Conservation (phyloP, 495 filamentous ascomycete genomes). For the Entonaema liquescens region DNA sequence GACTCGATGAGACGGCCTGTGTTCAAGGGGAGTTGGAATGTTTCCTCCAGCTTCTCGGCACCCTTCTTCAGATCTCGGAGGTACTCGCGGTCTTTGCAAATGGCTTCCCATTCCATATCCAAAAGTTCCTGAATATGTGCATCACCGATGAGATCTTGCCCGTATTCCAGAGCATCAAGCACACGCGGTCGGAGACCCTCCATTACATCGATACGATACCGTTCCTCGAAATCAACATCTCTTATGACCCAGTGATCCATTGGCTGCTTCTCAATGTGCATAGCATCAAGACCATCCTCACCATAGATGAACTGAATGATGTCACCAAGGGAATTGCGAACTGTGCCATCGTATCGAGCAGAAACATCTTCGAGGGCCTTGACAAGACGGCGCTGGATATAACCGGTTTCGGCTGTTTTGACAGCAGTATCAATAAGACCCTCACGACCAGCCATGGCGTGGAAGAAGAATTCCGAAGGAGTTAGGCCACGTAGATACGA, state of each 20-base stretch:
- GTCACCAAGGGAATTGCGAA: conserved; percentile 95
- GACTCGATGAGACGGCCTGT: conserved; percentile 88
- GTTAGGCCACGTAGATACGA: conserved; percentile 97
- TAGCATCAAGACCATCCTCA: conserved; percentile 93
- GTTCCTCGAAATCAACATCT: conserved; percentile 73
- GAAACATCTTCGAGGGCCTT: conserved; percentile 98
- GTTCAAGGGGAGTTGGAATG: conserved; percentile 91
- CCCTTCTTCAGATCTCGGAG: conserved; percentile 67
- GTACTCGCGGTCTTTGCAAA: conserved; percentile 76
- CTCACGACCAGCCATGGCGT: conserved; percentile 99
- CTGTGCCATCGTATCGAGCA: conserved; percentile 97
- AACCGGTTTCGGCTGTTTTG: conserved; percentile 98
- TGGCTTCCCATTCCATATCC: conserved; percentile 87
- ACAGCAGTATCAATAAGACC: conserved; percentile 99
- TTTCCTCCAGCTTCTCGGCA: conserved; percentile 72
- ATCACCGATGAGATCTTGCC: conserved; percentile 86
- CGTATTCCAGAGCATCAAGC: conserved; percentile 82
- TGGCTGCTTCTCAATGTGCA: conserved; percentile 87
- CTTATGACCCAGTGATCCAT: conserved; percentile 86
- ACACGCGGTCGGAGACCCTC: conserved; percentile 67
- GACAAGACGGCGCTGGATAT: conserved; percentile 97
- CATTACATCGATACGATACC: conserved; percentile 96
- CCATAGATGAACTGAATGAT: conserved; percentile 98
- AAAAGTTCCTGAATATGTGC: conserved; percentile 82
- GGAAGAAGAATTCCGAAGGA: conserved; percentile 98